phyloP scores from a whole-genome alignment of 176 grass and related monocot species.

The Lolium rigidum region DNA sequence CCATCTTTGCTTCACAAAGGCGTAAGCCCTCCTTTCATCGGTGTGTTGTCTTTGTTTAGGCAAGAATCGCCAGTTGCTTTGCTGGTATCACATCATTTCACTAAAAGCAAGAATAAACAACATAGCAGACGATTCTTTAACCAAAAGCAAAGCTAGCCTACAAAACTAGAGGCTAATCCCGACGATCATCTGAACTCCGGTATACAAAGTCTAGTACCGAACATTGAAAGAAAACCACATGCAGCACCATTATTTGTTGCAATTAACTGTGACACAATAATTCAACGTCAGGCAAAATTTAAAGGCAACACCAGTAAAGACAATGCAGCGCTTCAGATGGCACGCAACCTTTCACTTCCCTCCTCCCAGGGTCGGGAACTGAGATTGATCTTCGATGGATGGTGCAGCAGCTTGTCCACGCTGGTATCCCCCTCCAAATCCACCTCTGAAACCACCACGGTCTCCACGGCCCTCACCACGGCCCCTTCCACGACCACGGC shows the following conservation, averaged over 20 bases:
- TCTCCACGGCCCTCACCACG: slow-evolving; percentile 58
- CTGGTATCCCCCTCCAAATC: slow-evolving; percentile 48
- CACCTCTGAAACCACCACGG: slow-evolving; percentile 58
- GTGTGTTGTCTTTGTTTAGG: too few species aligned
- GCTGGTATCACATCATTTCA: background rate
- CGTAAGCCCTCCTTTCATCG: background rate
- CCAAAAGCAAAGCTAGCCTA: slow-evolving; percentile 49
- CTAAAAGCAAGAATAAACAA: background rate
- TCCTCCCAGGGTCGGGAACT: slow-evolving; percentile 86
- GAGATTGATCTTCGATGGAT: slow-evolving; percentile 66
- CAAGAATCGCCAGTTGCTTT: background rate
- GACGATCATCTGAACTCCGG: slow-evolving; percentile 43
- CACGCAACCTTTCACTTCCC: slow-evolving; percentile 61
- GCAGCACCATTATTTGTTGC: slow-evolving; percentile 60
- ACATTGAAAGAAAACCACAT: slow-evolving; percentile 38
- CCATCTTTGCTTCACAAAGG: too few species aligned
- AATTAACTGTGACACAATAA: slow-evolving; percentile 42
- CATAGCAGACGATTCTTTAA: background rate
- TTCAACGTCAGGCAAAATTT: slow-evolving; percentile 53
- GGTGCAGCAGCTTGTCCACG: slow-evolving; percentile 47
- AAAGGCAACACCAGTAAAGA: slow-evolving; percentile 40
- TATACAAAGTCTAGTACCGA: slow-evolving; percentile 50
- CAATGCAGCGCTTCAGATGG: slow-evolving; percentile 19
- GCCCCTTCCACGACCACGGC: slow-evolving; percentile 71
- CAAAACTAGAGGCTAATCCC: slow-evolving; percentile 51